phyloP scores from a whole-genome alignment of 2,329 filamentous ascomycete genomes.

The Coccinonectria pachysandricola region DNA sequence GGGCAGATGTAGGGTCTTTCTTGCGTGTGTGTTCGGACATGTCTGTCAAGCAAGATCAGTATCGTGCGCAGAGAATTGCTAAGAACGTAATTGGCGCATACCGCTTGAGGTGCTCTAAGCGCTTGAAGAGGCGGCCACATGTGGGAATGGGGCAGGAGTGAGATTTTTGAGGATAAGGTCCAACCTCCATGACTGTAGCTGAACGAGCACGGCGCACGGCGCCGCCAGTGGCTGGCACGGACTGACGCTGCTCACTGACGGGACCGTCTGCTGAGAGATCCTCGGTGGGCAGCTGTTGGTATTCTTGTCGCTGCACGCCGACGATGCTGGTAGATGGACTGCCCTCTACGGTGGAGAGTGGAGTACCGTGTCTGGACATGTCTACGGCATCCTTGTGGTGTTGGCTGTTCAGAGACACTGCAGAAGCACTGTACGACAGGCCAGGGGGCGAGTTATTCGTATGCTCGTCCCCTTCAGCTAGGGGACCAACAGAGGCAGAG shows the following conservation, averaged over 20 bases:
- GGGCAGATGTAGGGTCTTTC: constrained; percentile 97
- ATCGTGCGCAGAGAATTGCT: too few species aligned
- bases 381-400: constrained; percentile 74
- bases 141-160: constrained; percentile 99
- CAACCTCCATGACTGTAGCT: constrained; percentile 92
- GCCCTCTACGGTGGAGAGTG: constrained; percentile 73
- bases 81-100: too few species aligned
- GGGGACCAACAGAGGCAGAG: constrained; percentile 74
- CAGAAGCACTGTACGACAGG: constrained; percentile 60
- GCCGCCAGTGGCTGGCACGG: constrained; percentile 61
- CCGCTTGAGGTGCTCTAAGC: constrained; percentile 98
- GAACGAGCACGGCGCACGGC: constrained; percentile 85
- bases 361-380: constrained; percentile 84
- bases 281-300: constrained; percentile 50
- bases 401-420: constrained; percentile 49
- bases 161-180: constrained; percentile 93
- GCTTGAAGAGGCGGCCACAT: constrained; percentile 95
- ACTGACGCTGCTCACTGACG: constrained; percentile 44
- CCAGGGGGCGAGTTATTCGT: constrained; percentile 71
- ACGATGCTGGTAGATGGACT: constrained; percentile 65
- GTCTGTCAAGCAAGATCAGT: too few species aligned
- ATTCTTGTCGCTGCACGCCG: constrained; percentile 64
- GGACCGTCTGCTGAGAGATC: constrained; percentile 47
- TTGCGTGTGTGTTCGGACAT: constrained; percentile 98
- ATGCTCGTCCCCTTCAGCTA: constrained; percentile 69